phyloP scores from a whole-genome alignment of 768 basidiomycete species.

The Lentinula edodes region DNA sequence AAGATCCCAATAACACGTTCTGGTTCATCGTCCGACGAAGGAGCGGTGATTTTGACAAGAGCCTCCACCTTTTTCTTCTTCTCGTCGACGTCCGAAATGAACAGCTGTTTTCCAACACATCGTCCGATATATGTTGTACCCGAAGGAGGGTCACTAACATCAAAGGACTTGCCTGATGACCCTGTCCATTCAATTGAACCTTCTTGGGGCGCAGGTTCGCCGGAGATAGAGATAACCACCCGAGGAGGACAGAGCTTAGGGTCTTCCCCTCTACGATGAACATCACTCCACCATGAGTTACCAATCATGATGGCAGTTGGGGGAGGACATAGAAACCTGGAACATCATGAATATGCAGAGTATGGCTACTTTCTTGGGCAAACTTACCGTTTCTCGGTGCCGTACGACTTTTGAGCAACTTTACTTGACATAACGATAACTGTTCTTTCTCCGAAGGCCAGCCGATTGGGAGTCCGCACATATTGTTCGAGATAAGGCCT shows the following conservation, averaged over 20 bases:
- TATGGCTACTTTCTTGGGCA: not conserved
- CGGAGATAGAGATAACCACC: constrained; percentile 88
- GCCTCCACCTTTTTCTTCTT: constrained; percentile 96
- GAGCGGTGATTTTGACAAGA: constrained; percentile 81
- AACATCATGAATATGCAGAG: not conserved
- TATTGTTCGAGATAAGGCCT: constrained; percentile 85
- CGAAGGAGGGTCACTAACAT: constrained; percentile 70
- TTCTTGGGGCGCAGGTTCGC: constrained; percentile 82
- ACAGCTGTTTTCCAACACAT: constrained; percentile 90
- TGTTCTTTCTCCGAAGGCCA: constrained; percentile 89
- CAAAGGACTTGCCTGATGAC: constrained; percentile 78
- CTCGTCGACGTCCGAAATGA: constrained; percentile 92
- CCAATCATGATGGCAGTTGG: constrained; percentile 94
- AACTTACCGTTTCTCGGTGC: constrained; percentile 84
- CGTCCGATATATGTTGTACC: constrained; percentile 89
- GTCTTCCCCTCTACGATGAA: constrained; percentile 67
- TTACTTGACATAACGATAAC: constrained; percentile 97
- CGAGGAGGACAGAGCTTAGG: constrained; percentile 71
- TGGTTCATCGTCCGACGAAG: constrained; percentile 71
- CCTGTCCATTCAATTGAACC: constrained; percentile 85
- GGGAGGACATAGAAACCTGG: constrained; percentile 85
- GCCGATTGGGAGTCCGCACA: constrained; percentile 75
- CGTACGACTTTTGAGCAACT: constrained; percentile 96
- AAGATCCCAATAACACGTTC: constrained; percentile 86
- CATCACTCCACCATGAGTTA: constrained; percentile 91